These are phyloP conservation scores for Westerdykella sp. DNA, from an alignment of 2,329 filamentous ascomycete species.

Conservation along the genomic window DNA sequence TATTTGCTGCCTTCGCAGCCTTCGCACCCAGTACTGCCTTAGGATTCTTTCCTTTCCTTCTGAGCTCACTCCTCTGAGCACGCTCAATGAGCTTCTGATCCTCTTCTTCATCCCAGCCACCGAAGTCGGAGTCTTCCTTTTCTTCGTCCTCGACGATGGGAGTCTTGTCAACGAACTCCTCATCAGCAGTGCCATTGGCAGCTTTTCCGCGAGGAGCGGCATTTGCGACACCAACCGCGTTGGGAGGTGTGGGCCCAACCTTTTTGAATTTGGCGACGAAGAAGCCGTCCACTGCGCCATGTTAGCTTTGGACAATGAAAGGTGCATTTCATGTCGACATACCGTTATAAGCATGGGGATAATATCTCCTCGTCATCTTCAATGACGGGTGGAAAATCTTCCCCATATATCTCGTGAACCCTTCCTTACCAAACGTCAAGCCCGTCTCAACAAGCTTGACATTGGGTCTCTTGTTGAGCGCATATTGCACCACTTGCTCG, in stretches of 20 bases:
- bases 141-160: slow-evolving; percentile 51
- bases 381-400: slow-evolving; percentile 86
- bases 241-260: slow-evolving; percentile 66
- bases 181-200: slow-evolving; percentile 37
- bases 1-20: slow-evolving; percentile 7
- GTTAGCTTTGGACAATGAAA: slow-evolving; percentile 83
- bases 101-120: slow-evolving; percentile 47
- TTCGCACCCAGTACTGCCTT: slow-evolving; percentile 25
- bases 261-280: slow-evolving; percentile 98
- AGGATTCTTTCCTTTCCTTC: slow-evolving; percentile 45
- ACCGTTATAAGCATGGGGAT: not conserved
- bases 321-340: not conserved
- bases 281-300: slow-evolving; percentile 78
- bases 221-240: slow-evolving; percentile 39
- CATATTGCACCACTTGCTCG: slow-evolving; percentile 90
- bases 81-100: slow-evolving; percentile 45
- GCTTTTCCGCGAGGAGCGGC: slow-evolving; percentile 29
- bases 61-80: slow-evolving; percentile 38
- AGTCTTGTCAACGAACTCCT: slow-evolving; percentile 58
- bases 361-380: slow-evolving; percentile 72
- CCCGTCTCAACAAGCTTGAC: slow-evolving; percentile 89
- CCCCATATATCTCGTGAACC: slow-evolving; percentile 83
- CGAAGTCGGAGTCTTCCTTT: slow-evolving; percentile 40
- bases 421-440: slow-evolving; percentile 82
- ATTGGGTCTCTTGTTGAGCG: slow-evolving; percentile 83